Conservation (phyloP, 2,329 filamentous ascomycete genomes). For the Ophiobolus disseminans region DNA sequence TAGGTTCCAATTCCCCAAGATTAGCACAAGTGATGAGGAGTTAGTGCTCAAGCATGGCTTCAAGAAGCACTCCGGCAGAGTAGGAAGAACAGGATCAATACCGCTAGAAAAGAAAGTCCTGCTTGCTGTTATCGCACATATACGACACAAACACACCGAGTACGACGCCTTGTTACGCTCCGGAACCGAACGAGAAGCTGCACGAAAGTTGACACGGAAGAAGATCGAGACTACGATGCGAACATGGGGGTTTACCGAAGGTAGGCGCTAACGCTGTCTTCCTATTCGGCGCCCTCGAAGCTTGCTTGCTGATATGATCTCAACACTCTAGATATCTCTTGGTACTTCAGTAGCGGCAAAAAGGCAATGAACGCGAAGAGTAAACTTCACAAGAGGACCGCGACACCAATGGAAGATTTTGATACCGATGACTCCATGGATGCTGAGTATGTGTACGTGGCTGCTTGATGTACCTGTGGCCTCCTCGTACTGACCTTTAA, state of each 20-base stretch:
- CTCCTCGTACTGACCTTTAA: neutral
- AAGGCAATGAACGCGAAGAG: neutral
- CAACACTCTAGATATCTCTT: too few relatives aligned
- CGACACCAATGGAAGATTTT: neutral
- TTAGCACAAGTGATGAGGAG: conserved; percentile 47
- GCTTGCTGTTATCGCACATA: conserved; percentile 59
- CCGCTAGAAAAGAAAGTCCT: conserved; percentile 50
- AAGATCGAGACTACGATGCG: conserved; percentile 29
- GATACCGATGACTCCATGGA: neutral
- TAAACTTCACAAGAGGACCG: neutral
- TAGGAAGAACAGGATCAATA: conserved; percentile 55
- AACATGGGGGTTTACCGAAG: conserved; percentile 34
- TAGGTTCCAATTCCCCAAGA: conserved; percentile 49
- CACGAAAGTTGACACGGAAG: conserved; percentile 30
- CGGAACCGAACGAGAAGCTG: conserved; percentile 25
- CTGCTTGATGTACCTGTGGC: neutral
- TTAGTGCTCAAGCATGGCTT: conserved; percentile 53
- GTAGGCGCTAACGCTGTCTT: conserved; percentile 18
- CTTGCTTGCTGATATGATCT: neutral
- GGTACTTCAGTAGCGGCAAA: too few relatives aligned
- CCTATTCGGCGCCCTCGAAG: too few relatives aligned
- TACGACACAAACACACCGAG: conserved; percentile 57
- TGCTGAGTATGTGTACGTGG: neutral
- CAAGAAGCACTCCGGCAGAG: conserved; percentile 56
- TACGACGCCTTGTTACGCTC: conserved; percentile 54